A percentile compares a stretch with the other conserved stretches of the same genome.
Evolutionary conservation across 2,329 filamentous ascomycete species (phyloP).

Genomic region (Nemania serpens): DNA sequence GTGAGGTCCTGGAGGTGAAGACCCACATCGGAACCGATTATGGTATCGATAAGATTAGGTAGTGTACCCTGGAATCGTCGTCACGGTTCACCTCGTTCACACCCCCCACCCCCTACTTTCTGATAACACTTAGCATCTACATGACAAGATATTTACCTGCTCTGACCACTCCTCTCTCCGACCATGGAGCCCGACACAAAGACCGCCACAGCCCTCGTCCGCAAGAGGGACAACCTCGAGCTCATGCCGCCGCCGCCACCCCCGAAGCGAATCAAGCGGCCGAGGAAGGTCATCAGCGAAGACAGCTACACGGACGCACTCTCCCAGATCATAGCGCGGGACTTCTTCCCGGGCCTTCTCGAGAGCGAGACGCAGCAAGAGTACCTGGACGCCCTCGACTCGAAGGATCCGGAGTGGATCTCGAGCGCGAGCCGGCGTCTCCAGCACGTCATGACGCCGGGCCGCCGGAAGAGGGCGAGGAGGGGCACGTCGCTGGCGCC

Average conservation of each 20-base stretch:
- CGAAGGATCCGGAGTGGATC: constrained; percentile 85
- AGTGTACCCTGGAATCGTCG: neutral
- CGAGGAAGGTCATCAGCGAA: constrained; percentile 86
- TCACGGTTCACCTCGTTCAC: neutral
- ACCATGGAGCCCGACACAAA: constrained; percentile 26
- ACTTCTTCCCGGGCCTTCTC: constrained; percentile 92
- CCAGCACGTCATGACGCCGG: constrained; percentile 80
- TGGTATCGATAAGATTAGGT: neutral
- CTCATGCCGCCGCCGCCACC: constrained; percentile 88
- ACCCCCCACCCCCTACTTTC: neutral
- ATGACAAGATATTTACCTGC: too few species aligned
- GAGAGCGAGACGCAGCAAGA: constrained; percentile 89
- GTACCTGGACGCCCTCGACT: constrained; percentile 88
- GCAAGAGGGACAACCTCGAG: constrained; percentile 68
- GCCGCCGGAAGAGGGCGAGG: constrained; percentile 50
- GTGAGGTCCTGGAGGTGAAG: too few species aligned
- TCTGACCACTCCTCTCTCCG: neutral
- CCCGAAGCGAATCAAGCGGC: constrained; percentile 88
- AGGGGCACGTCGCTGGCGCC: constrained; percentile 40
- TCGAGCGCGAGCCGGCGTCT: constrained; percentile 74
- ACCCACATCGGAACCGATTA: neutral
- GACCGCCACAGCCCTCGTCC: constrained; percentile 63
- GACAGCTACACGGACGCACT: constrained; percentile 89
- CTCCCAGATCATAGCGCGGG: constrained; percentile 91
- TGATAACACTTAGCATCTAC: neutral